Conservation (phyloP, 208 protist genomes). For the Crithidia brevicula region DNA sequence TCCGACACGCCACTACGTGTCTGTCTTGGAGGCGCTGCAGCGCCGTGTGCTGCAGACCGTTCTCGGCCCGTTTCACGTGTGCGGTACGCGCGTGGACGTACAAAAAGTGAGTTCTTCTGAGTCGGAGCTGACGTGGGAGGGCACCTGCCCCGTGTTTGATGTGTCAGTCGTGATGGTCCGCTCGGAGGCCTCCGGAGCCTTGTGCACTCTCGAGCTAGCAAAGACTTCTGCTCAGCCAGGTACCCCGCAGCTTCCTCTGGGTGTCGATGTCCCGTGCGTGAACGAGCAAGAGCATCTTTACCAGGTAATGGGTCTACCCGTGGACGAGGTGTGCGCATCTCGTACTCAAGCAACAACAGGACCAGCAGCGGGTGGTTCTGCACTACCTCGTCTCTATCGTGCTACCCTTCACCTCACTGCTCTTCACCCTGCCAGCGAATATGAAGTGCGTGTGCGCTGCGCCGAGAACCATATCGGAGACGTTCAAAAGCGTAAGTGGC, state of each 20-base stretch:
- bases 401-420: slow-evolving; percentile 3
- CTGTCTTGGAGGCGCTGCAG: slow-evolving; percentile 15
- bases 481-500: background rate
- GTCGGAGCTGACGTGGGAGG: slow-evolving; percentile 16
- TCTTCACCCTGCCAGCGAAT: slow-evolving; percentile 6
- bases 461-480: slow-evolving; percentile 9
- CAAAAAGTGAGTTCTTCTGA: background rate
- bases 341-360: background rate
- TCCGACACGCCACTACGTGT: background rate
- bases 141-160: background rate
- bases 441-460: slow-evolving; percentile 3
- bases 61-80: slow-evolving; percentile 20
- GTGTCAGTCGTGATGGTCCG: background rate
- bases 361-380: background rate
- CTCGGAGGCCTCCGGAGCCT: background rate
- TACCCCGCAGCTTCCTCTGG: too few relatives aligned
- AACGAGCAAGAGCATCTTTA: background rate
- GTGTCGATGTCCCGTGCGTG: too few relatives aligned
- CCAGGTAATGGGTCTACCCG: background rate
- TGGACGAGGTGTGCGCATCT: background rate
- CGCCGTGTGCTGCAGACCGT: background rate
- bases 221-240: too few relatives aligned
- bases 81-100: background rate
- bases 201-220: too few relatives aligned
- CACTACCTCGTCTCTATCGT: background rate